These are phyloP conservation scores for Aspergillus neoniger DNA, from an alignment of 2,329 filamentous ascomycete species.

Conservation along the genomic window DNA sequence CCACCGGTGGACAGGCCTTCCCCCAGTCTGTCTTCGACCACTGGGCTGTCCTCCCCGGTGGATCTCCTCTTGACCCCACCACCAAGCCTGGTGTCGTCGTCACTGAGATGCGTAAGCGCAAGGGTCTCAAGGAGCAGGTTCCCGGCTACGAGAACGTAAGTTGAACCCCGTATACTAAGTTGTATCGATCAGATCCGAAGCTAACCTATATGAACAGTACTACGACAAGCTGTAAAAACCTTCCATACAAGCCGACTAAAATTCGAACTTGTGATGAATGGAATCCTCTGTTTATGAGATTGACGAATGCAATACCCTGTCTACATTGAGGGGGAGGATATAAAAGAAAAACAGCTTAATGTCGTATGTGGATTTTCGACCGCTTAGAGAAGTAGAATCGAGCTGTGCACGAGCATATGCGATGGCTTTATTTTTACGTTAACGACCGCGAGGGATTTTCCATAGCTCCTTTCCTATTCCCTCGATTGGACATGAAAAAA, in stretches of 20 bases:
- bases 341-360: slow-evolving; percentile 32
- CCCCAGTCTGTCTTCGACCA: slow-evolving; percentile 98
- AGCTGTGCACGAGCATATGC: slow-evolving; percentile 31
- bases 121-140: slow-evolving; percentile 97
- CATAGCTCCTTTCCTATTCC: slow-evolving; percentile 27
- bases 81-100: slow-evolving; percentile 83
- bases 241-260: slow-evolving; percentile 46
- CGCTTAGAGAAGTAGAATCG: slow-evolving; percentile 36
- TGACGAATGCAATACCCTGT: slow-evolving; percentile 46
- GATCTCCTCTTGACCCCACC: slow-evolving; percentile 80
- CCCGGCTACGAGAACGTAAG: slow-evolving; percentile 94
- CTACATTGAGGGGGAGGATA: slow-evolving; percentile 29
- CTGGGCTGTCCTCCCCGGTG: slow-evolving; percentile 95
- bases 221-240: slow-evolving; percentile 93
- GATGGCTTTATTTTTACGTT: slow-evolving; percentile 34
- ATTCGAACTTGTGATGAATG: slow-evolving; percentile 39
- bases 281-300: slow-evolving; percentile 45
- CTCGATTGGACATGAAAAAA: slow-evolving; percentile 35
- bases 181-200: background rate
- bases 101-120: slow-evolving; percentile 92
- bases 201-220: slow-evolving; percentile 63
- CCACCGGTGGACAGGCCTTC: slow-evolving; percentile 97
- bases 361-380: slow-evolving; percentile 34
- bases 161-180: slow-evolving; percentile 32
- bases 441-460: slow-evolving; percentile 32